phyloP scores from a whole-genome alignment of 139 green algal species.

The Ettlia oleoabundans region DNA sequence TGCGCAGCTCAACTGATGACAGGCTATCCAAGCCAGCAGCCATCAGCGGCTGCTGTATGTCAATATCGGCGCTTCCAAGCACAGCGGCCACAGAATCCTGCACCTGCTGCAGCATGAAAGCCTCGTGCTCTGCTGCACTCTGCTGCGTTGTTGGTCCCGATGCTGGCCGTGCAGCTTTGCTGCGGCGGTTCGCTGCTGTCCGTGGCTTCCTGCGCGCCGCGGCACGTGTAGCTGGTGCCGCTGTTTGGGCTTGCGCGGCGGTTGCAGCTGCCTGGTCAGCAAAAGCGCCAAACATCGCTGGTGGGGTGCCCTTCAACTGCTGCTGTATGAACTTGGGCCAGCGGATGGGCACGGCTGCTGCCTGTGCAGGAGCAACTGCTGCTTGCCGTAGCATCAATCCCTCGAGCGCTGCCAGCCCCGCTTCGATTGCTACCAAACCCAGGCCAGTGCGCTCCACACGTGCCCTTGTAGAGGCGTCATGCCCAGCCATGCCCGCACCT shows the following conservation, averaged over 20 bases:
- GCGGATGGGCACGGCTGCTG: slow-evolving; percentile 47
- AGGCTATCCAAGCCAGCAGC: slow-evolving; percentile 75
- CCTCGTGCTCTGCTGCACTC: not conserved
- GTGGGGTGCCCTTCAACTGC: slow-evolving; percentile 31
- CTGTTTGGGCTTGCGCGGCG: not conserved
- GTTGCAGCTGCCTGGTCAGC: not conserved
- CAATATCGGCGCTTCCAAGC: slow-evolving; percentile 23
- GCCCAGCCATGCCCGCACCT: slow-evolving; percentile 56
- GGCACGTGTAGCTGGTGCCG: too few relatives aligned
- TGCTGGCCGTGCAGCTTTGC: too few relatives aligned
- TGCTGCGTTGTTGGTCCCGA: too few relatives aligned
- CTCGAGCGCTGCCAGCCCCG: slow-evolving; percentile 42
- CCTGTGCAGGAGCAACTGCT: not conserved
- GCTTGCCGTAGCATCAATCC: slow-evolving; percentile 30
- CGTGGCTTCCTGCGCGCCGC: not conserved
- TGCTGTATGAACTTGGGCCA: slow-evolving; percentile 50
- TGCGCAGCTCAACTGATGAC: slow-evolving; percentile 81
- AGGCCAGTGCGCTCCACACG: slow-evolving; percentile 80
- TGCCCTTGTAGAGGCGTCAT: slow-evolving; percentile 35
- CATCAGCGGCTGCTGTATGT: slow-evolving; percentile 46
- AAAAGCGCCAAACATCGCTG: slow-evolving; percentile 40
- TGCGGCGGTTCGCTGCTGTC: not conserved
- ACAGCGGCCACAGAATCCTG: slow-evolving; percentile 34
- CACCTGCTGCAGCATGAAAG: slow-evolving; percentile 33
- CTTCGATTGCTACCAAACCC: slow-evolving; percentile 36